Conservation (phyloP, 495 filamentous ascomycete genomes). For the Rostrohypoxylon terebratum region DNA sequence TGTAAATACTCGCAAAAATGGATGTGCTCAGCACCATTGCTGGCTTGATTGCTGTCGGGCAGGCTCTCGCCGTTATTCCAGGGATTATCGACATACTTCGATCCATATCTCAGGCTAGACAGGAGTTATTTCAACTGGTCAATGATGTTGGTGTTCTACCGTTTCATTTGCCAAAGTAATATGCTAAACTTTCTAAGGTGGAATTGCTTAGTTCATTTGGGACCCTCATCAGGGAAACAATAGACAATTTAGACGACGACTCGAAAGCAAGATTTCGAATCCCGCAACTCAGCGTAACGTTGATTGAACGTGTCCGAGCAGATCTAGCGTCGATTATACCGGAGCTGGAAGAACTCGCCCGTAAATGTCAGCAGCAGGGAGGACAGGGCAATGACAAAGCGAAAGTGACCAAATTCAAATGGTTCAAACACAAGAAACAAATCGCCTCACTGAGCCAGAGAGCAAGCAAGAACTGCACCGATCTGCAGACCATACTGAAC, state of each 20-base stretch:
- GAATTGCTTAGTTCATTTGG: constrained; percentile 7
- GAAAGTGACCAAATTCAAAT: constrained; percentile 6
- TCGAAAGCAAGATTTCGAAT: not conserved
- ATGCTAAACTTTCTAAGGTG: not conserved
- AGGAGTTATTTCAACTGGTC: constrained; percentile 26
- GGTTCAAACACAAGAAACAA: constrained; percentile 4
- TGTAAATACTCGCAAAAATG: constrained; percentile 10
- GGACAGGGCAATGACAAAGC: not conserved
- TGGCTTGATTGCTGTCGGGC: constrained; percentile 44
- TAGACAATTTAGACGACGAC: constrained; percentile 1
- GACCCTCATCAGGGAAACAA: constrained; percentile 1
- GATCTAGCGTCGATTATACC: constrained; percentile 4
- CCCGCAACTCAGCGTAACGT: not conserved
- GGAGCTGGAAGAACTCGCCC: not conserved
- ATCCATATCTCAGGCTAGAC: constrained; percentile 10
- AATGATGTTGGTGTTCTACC: constrained; percentile 10
- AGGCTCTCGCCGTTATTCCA: constrained; percentile 36
- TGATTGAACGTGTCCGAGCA: not conserved
- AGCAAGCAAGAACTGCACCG: constrained; percentile 6
- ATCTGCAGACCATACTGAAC: constrained; percentile 2
- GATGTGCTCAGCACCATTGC: constrained; percentile 31
- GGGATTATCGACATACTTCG: constrained; percentile 30
- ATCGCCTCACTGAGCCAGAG: constrained; percentile 16
- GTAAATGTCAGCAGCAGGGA: not conserved
- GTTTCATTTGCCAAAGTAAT: not conserved